Conservation (phyloP, 1,284 basidiomycete genomes). For the Pseudozyma sp. region DNA sequence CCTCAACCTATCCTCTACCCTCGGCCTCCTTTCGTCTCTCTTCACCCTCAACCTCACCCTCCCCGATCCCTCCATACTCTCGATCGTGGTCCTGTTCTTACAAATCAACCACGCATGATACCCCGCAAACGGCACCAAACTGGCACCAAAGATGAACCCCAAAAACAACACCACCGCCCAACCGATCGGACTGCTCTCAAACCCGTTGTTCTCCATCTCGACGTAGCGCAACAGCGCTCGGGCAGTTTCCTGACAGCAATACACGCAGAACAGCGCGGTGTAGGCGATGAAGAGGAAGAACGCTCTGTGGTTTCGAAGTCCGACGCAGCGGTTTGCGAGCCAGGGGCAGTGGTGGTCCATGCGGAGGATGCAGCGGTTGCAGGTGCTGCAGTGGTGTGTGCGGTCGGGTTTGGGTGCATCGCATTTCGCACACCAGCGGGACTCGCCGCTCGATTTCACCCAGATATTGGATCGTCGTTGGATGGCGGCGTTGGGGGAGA, state of each 20-base stretch:
- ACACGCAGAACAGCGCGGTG: constrained; percentile 61
- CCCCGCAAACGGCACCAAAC: constrained; percentile 59
- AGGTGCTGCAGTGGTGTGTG: constrained; percentile 64
- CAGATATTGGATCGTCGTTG: constrained; percentile 45
- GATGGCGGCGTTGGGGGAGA: constrained; percentile 4
- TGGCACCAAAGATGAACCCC: constrained; percentile 56
- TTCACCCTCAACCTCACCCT: constrained; percentile 39
- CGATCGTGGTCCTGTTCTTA: constrained; percentile 68
- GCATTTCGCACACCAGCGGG: constrained; percentile 63
- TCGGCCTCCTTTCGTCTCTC: constrained; percentile 15
- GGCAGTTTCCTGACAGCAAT: constrained; percentile 47
- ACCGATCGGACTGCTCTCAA: constrained; percentile 63
- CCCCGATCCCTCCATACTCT: constrained; percentile 68
- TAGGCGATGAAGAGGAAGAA: constrained; percentile 69
- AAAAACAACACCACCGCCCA: constrained; percentile 68
- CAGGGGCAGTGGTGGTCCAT: constrained; percentile 72
- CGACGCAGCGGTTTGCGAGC: constrained; percentile 72
- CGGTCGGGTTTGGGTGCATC: constrained; percentile 63
- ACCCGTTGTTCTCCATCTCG: constrained; percentile 52
- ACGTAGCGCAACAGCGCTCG: constrained; percentile 52
- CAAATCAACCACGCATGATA: constrained; percentile 67
- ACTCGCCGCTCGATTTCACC: constrained; percentile 57
- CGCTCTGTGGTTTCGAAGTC: constrained; percentile 68
- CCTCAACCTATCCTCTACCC: constrained; percentile 40
- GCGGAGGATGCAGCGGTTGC: constrained; percentile 56